Conservation (phyloP, 805 yeast genomes). For the Phaffomyces opuntiae region DNA sequence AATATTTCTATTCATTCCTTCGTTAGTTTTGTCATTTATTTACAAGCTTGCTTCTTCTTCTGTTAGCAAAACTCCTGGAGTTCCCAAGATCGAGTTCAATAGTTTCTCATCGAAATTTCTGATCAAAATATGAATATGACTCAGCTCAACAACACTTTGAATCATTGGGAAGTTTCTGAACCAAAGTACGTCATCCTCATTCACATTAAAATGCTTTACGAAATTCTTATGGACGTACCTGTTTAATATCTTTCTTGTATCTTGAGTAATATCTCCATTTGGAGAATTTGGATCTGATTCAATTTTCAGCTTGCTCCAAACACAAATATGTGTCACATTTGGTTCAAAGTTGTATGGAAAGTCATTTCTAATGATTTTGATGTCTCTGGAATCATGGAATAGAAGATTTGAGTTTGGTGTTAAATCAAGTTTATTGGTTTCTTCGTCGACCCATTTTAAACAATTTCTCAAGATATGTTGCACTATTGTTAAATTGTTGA, state of each 20-base stretch:
- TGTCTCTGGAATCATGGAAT: constrained; percentile 26
- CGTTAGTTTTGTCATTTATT: not conserved
- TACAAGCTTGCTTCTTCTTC: not conserved
- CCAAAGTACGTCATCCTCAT: constrained; percentile 39
- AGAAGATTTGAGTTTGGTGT: constrained; percentile 16
- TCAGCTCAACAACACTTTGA: constrained; percentile 60
- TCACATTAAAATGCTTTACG: constrained; percentile 31
- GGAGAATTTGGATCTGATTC: constrained; percentile 38
- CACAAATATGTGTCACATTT: constrained; percentile 48
- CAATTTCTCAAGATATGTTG: not conserved
- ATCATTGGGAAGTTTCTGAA: constrained; percentile 65
- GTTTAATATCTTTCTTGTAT: constrained; percentile 39
- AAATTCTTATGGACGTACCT: constrained; percentile 42
- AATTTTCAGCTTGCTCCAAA: constrained; percentile 60
- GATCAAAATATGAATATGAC: constrained; percentile 65
- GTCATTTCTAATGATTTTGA: constrained; percentile 43
- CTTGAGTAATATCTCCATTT: constrained; percentile 29
- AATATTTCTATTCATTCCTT: not conserved
- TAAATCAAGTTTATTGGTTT: constrained; percentile 8
- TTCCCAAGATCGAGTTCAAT: constrained; percentile 4
- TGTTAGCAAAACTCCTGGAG: constrained; percentile 4
- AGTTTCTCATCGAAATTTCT: constrained; percentile 16
- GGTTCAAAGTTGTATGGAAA: constrained; percentile 59
- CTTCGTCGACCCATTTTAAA: not conserved
- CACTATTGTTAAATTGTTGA: not conserved